Base-by-base conservation (phyloP, 2,329 filamentous ascomycete species). In the Hypoxylon sp. region DNA sequence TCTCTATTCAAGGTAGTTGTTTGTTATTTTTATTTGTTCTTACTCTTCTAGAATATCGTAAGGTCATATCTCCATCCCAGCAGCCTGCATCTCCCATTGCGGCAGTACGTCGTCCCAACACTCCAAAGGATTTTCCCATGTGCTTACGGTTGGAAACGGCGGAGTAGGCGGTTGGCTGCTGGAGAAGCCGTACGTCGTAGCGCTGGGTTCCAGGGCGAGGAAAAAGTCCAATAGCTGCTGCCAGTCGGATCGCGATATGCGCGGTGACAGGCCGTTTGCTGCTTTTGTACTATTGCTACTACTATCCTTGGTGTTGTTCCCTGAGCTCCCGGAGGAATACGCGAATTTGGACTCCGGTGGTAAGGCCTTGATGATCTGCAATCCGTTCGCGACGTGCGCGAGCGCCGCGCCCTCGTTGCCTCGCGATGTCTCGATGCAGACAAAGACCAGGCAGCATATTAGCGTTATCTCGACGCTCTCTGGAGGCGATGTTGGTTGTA, bases 381-480 rank as follows among this genome's bases (percentile, higher is more conserved):
- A 62, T 16, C 76, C 76, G 48, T 76, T 75, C 0, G 68, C 64
- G 25, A 77, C 67, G 54, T 78, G 76, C 2, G 70, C 68, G 29
- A 76, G 63, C 8, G 73, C 74, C 2, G 68, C 71, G 0, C 63
- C 60, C 63, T 72, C 71, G 50, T 74, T 73, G 12, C 70, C 69
- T 3, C 74, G 72, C 39, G 77, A 61, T 7, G 71, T 71, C 66
- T 78, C 76, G 43, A 77, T 72, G 53, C 71, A 77, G 25, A 77
- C 72, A 53, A 78, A 78, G 2, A 74, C 65, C 3, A 76, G 68
- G 67, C 76, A 78, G 68, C 75, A 77, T 32, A 78, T 68, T 5
- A 78, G 73, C 16, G 74, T 73, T 37, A 74, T 70, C 50, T 73
- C 73, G 43, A 76, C 71, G 65, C 71, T 74, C n/a, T 72, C 71